Conservation (phyloP, 176 grass and related monocot species). For the bread wheat (Triticum aestivum) region DNA sequence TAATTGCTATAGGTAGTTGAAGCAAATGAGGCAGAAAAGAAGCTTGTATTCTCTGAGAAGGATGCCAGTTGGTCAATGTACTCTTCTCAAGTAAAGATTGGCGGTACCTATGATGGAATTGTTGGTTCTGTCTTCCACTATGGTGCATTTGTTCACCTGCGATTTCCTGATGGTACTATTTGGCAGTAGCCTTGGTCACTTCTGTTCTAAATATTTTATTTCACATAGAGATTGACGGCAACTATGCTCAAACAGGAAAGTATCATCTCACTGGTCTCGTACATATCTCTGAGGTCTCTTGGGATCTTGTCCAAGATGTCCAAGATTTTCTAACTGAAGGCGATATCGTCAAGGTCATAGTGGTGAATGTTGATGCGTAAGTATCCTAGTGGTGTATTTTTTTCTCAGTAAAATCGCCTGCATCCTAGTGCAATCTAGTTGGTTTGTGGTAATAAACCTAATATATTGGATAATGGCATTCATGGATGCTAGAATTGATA, state of each 20-base stretch:
- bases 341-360: constrained; percentile 67
- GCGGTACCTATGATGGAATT: constrained; percentile 59
- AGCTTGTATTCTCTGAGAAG: constrained; percentile 89
- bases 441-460: neutral
- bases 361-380: constrained; percentile 72
- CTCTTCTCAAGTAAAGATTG: constrained; percentile 58
- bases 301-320: constrained; percentile 95
- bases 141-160: constrained; percentile 88
- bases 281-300: constrained; percentile 93
- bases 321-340: constrained; percentile 80
- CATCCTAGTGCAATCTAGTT: neutral
- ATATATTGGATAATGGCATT: neutral
- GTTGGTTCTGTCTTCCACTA: constrained; percentile 76
- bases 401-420: neutral
- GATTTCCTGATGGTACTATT: constrained; percentile 82
- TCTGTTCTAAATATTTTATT: constrained; percentile 10
- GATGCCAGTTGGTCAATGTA: constrained; percentile 68
- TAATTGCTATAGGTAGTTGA: constrained; percentile 54
- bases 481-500: neutral
- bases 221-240: neutral
- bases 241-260: constrained; percentile 40
- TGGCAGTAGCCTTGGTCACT: neutral
- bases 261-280: constrained; percentile 91
- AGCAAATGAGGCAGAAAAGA: constrained; percentile 71
- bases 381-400: neutral